Evolutionary conservation across 257 asterid species (phyloP).

Genomic region (Lycium ferocissimum): DNA sequence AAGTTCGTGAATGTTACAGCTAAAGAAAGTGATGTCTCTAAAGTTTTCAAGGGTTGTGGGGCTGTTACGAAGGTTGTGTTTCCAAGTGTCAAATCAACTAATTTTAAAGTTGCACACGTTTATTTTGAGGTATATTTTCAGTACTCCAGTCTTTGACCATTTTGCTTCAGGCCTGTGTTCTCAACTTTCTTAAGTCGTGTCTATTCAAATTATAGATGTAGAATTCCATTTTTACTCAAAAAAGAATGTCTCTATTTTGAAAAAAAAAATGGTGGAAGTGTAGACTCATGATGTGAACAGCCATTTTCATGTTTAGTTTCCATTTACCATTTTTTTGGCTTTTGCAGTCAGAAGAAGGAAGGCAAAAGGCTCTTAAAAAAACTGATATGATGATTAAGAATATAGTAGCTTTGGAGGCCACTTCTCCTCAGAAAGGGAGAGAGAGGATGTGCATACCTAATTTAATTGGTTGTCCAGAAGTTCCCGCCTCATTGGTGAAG

Average conservation of each 20-base stretch:
- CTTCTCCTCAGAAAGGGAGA: slow-evolving; percentile 36
- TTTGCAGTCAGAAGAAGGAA: slow-evolving; percentile 55
- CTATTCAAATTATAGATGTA: not conserved
- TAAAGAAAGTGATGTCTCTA: not conserved
- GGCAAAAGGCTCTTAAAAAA: slow-evolving; percentile 43
- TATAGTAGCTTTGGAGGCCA: slow-evolving; percentile 47
- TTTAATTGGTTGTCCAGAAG: slow-evolving; percentile 50
- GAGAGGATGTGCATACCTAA: slow-evolving; percentile 44
- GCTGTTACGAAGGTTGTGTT: slow-evolving; percentile 48
- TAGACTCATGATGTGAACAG: slow-evolving; percentile 2
- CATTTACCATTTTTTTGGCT: slow-evolving; percentile 30
- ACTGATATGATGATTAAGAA: not conserved
- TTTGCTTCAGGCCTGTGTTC: slow-evolving; percentile 18
- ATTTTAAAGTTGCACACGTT: slow-evolving; percentile 45
- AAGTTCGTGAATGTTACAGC: slow-evolving; percentile 38
- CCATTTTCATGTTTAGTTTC: slow-evolving; percentile 17
- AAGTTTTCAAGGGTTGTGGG: slow-evolving; percentile 42
- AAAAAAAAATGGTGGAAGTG: not conserved
- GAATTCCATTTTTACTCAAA: too few species aligned
- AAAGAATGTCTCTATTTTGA: too few species aligned
- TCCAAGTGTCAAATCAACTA: slow-evolving; percentile 32
- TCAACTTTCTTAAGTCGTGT: slow-evolving; percentile 10
- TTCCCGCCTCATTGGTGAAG: slow-evolving; percentile 60
- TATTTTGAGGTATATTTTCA: slow-evolving; percentile 54
- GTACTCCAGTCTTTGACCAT: not conserved